Conservation (phyloP, 2,329 filamentous ascomycete genomes). For the Metarhizium sp. region DNA sequence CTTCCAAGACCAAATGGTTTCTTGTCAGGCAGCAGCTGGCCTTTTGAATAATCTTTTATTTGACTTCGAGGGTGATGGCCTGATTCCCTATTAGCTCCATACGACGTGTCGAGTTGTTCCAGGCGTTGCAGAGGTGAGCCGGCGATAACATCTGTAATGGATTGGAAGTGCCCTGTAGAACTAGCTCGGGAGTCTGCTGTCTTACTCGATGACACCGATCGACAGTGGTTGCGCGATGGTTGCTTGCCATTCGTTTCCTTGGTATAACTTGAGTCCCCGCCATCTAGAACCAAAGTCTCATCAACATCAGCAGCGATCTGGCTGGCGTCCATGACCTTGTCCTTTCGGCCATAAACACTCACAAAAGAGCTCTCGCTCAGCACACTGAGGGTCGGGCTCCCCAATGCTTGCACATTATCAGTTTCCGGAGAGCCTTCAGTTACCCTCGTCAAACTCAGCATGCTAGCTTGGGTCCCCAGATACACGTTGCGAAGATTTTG, state of each 20-base stretch:
- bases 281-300: slow-evolving; percentile 21
- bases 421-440: slow-evolving; percentile 30
- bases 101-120: slow-evolving; percentile 30
- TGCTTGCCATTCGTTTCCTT: not conserved
- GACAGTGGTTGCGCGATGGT: not conserved
- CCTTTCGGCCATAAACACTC: slow-evolving; percentile 47
- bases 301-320: slow-evolving; percentile 17
- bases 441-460: slow-evolving; percentile 39
- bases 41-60: slow-evolving; percentile 13
- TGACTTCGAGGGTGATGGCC: slow-evolving; percentile 18
- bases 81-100: slow-evolving; percentile 17
- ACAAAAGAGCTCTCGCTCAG: slow-evolving; percentile 59
- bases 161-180: slow-evolving; percentile 28
- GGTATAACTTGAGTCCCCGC: slow-evolving; percentile 9
- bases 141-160: slow-evolving; percentile 28
- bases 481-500: slow-evolving; percentile 54
- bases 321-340: slow-evolving; percentile 22
- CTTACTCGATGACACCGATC: slow-evolving; percentile 1
- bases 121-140: slow-evolving; percentile 36
- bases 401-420: slow-evolving; percentile 28
- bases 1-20: slow-evolving; percentile 14
- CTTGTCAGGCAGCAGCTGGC: slow-evolving; percentile 10
- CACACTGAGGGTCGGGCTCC: slow-evolving; percentile 53
- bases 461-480: slow-evolving; percentile 38
- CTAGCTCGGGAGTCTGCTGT: slow-evolving; percentile 12